Evolutionary conservation across 345 rosid species (phyloP).

Genomic region (Litchi chinensis): DNA sequence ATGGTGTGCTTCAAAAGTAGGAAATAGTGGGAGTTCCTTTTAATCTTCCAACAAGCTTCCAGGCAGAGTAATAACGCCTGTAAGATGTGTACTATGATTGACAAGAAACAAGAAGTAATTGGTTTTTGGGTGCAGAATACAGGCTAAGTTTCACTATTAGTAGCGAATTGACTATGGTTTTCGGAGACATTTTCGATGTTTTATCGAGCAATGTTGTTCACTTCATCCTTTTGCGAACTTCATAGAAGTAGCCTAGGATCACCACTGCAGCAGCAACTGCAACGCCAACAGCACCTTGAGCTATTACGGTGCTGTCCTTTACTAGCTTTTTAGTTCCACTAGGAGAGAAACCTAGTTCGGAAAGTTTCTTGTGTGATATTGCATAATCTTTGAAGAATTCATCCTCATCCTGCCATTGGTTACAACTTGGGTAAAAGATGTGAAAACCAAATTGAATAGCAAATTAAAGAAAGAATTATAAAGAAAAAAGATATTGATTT

Average conservation of each 20-base stretch:
- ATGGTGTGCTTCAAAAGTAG: not conserved
- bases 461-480: not conserved
- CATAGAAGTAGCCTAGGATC: constrained; percentile 75
- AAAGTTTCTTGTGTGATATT: constrained; percentile 81
- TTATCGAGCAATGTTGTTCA: constrained; percentile 24
- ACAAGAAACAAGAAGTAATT: not conserved
- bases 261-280: constrained; percentile 83
- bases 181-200: not conserved
- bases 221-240: constrained; percentile 71
- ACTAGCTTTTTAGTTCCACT: constrained; percentile 35
- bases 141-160: not conserved
- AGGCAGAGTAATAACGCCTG: not conserved
- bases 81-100: not conserved
- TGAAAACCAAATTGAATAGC: not conserved
- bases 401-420: constrained; percentile 72
- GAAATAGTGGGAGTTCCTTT: not conserved
- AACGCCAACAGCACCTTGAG: constrained; percentile 84
- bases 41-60: not conserved
- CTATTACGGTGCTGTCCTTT: constrained; percentile 57
- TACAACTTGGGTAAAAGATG: not conserved
- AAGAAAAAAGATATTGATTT: not conserved
- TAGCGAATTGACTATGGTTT: not conserved
- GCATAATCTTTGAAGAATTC: constrained; percentile 80
- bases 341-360: constrained; percentile 78
- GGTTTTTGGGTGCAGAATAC: not conserved